These are phyloP conservation scores for Trichophyton mentagrophytes DNA, from an alignment of 2,329 filamentous ascomycete species.

Conservation along the genomic window DNA sequence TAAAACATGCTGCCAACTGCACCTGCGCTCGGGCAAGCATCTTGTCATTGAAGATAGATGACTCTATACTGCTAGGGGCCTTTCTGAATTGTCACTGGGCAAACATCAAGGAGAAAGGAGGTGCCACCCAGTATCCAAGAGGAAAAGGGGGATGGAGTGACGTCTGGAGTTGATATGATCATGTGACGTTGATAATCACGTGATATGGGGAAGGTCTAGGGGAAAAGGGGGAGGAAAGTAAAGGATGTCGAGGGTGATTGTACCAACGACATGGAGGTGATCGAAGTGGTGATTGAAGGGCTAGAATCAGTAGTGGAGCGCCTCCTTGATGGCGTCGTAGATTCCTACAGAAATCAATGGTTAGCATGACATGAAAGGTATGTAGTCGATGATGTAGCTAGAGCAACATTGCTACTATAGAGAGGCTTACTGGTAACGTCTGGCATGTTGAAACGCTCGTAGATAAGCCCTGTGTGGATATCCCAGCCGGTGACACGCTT, in stretches of 20 bases:
- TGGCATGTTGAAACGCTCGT: conserved; percentile 68
- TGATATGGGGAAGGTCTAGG: background rate
- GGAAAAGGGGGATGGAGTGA: background rate
- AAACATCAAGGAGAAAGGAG: background rate
- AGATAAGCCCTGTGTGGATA: conserved; percentile 66
- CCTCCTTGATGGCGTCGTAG: conserved; percentile 57
- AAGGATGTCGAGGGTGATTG: background rate
- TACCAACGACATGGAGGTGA: no score
- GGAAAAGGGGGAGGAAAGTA: background rate
- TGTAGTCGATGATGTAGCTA: no score
- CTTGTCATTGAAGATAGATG: conserved; percentile 6
- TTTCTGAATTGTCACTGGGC: background rate
- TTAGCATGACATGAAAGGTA: background rate
- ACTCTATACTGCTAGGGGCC: background rate
- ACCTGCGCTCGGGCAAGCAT: conserved; percentile 6
- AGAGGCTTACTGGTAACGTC: conserved; percentile 67
- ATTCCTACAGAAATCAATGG: conserved; percentile 40
- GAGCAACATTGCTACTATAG: no score
- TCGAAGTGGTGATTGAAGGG: background rate
- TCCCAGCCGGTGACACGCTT: conserved; percentile 80
- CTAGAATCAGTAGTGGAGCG: conserved; percentile 48
- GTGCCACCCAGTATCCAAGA: background rate
- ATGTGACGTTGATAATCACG: background rate
- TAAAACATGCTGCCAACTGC: background rate
- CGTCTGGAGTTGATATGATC: background rate